Conservation (phyloP, 192 early-diverging fungal genomes). For the Gryganskiella cystojenkinii region DNA sequence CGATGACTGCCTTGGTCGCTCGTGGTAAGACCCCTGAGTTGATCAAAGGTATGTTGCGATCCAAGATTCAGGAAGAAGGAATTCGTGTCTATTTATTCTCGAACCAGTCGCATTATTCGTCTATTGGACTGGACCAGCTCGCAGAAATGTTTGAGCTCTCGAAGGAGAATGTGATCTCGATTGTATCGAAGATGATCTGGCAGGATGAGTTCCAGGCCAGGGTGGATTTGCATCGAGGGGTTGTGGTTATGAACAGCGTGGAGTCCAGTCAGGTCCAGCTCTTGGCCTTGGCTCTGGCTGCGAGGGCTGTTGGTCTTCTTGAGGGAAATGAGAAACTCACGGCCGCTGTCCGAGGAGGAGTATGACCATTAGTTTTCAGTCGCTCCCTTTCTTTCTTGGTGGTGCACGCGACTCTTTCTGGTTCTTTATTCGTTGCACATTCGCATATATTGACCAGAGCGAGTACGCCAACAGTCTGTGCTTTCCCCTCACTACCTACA, state of each 20-base stretch:
- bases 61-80: constrained; percentile 95
- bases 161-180: constrained; percentile 67
- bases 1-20: constrained; percentile 91
- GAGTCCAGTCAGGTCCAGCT: constrained; percentile 82
- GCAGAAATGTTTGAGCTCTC: constrained; percentile 90
- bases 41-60: constrained; percentile 91
- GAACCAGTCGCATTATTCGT: constrained; percentile 90
- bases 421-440: too few relatives aligned
- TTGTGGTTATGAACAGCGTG: constrained; percentile 85
- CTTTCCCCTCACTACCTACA: too few relatives aligned
- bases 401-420: too few relatives aligned
- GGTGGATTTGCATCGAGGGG: constrained; percentile 85
- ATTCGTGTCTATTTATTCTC: constrained; percentile 97
- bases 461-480: too few relatives aligned
- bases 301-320: constrained; percentile 87
- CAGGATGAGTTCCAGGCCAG: constrained; percentile 90
- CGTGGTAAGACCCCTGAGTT: too few relatives aligned
- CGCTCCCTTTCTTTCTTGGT: too few relatives aligned
- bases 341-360: constrained; percentile 75
- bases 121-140: constrained; percentile 85
- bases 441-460: too few relatives aligned
- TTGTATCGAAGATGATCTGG: constrained; percentile 96
- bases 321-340: constrained; percentile 91
- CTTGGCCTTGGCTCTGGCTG: constrained; percentile 85
- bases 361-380: too few relatives aligned